phyloP scores from a whole-genome alignment of 2,329 filamentous ascomycete species.

The Helotiales sp. region DNA sequence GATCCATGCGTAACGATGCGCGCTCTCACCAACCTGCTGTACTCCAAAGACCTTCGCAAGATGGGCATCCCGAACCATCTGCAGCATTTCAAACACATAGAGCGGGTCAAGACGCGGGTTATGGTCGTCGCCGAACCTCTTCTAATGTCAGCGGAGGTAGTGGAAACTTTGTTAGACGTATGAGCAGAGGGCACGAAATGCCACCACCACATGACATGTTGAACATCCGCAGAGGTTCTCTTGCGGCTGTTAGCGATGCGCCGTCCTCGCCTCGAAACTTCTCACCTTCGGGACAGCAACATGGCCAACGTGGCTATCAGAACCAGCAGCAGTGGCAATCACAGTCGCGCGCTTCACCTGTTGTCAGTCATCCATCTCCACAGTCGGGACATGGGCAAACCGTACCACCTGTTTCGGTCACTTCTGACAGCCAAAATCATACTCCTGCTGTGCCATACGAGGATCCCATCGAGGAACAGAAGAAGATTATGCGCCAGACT shows the following conservation, averaged over 20 bases:
- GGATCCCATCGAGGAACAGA: slow-evolving; percentile 66
- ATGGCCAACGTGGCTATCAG: slow-evolving; percentile 36
- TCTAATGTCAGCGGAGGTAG: slow-evolving; percentile 92
- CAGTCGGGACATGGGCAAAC: slow-evolving; percentile 39
- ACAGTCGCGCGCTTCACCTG: slow-evolving; percentile 45
- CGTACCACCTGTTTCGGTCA: slow-evolving; percentile 45
- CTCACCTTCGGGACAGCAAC: slow-evolving; percentile 42
- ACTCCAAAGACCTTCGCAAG: slow-evolving; percentile 72
- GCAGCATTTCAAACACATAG: slow-evolving; percentile 83
- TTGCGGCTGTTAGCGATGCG: slow-evolving; percentile 56
- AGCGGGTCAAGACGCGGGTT: slow-evolving; percentile 67
- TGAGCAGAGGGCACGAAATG: slow-evolving; percentile 44
- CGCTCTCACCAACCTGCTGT: slow-evolving; percentile 75
- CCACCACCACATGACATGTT: slow-evolving; percentile 45
- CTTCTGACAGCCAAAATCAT: slow-evolving; percentile 40
- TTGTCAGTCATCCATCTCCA: slow-evolving; percentile 43
- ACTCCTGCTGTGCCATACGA: slow-evolving; percentile 46
- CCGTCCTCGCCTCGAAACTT: slow-evolving; percentile 53
- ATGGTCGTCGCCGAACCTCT: slow-evolving; percentile 79
- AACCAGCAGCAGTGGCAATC: slow-evolving; percentile 43
- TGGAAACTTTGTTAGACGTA: slow-evolving; percentile 61
- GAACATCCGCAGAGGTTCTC: slow-evolving; percentile 53
- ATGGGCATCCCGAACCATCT: slow-evolving; percentile 81
- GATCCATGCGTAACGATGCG: slow-evolving; percentile 69
- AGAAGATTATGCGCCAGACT: slow-evolving; percentile 74